phyloP scores from a whole-genome alignment of 352 stramenopile genomes.

The Pythium folliculosum region DNA sequence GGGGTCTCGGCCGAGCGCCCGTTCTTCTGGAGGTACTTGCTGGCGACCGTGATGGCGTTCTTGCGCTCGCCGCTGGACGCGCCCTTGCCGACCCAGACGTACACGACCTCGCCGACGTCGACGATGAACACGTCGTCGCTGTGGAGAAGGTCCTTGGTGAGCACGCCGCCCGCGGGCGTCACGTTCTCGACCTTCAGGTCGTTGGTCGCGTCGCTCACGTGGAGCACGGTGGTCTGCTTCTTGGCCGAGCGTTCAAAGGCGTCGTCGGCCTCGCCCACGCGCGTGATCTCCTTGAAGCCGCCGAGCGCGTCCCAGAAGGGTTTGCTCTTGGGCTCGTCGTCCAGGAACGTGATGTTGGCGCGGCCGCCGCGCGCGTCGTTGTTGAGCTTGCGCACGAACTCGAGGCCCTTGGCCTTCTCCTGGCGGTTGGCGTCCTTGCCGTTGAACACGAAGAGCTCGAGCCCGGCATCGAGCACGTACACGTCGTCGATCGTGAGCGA shows the following conservation, averaged over 20 bases:
- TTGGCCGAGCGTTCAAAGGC: slow-evolving; percentile 59
- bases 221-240: slow-evolving; percentile 72
- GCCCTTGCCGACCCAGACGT: slow-evolving; percentile 91
- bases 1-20: slow-evolving; percentile 57
- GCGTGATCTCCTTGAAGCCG: slow-evolving; percentile 76
- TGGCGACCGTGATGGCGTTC: slow-evolving; percentile 78
- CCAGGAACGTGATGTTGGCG: slow-evolving; percentile 86
- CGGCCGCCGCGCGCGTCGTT: slow-evolving; percentile 79
- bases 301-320: slow-evolving; percentile 93
- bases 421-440: slow-evolving; percentile 78
- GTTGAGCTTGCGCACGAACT: slow-evolving; percentile 89
- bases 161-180: slow-evolving; percentile 60
- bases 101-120: slow-evolving; percentile 87
- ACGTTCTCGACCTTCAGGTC: slow-evolving; percentile 62
- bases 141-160: slow-evolving; percentile 83
- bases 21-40: slow-evolving; percentile 83
- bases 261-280: slow-evolving; percentile 62
- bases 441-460: slow-evolving; percentile 91
- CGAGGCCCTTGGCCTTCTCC: slow-evolving; percentile 91
- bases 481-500: slow-evolving; percentile 93
- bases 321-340: slow-evolving; percentile 86
- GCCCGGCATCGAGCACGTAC: slow-evolving; percentile 93
- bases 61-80: slow-evolving; percentile 86
- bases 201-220: slow-evolving; percentile 70
- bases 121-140: slow-evolving; percentile 93